A percentile compares a stretch with the other conserved stretches of the same genome.
Evolutionary conservation across 768 basidiomycete genomes (phyloP).

Genomic region (Leccinum rimulosum): DNA sequence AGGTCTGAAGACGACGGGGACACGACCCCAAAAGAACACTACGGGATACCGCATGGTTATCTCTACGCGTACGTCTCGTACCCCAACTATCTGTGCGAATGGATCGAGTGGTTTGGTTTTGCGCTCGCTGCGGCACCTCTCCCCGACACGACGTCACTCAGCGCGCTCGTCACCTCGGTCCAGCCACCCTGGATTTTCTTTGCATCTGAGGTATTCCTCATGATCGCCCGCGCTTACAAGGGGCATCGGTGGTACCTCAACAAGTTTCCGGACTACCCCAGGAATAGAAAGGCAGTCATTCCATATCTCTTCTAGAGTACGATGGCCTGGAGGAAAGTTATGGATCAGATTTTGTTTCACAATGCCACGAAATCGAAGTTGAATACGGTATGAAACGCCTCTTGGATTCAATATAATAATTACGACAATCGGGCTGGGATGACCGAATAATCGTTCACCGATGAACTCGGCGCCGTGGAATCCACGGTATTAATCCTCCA

Average conservation of each 20-base stretch:
- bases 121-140: constrained; percentile 68
- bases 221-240: constrained; percentile 78
- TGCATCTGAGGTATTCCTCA: constrained; percentile 63
- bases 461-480: neutral
- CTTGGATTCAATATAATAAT: neutral
- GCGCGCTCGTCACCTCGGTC: constrained; percentile 43
- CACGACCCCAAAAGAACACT: constrained; percentile 46
- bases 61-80: constrained; percentile 80
- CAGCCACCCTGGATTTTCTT: constrained; percentile 82
- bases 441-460: neutral
- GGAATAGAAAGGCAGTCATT: constrained; percentile 72
- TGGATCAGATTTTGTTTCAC: neutral
- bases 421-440: neutral
- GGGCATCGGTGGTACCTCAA: constrained; percentile 85
- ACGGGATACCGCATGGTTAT: constrained; percentile 77
- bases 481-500: neutral
- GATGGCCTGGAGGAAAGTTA: neutral
- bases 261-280: constrained; percentile 81
- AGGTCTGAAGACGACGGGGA: constrained; percentile 27
- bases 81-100: constrained; percentile 94
- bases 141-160: constrained; percentile 33
- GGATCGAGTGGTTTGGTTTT: constrained; percentile 92
- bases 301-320: constrained; percentile 62
- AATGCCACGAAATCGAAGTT: neutral
- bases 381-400: neutral